Base-by-base conservation (phyloP, 345 rosid species). In the Trapa bicornis region DNA sequence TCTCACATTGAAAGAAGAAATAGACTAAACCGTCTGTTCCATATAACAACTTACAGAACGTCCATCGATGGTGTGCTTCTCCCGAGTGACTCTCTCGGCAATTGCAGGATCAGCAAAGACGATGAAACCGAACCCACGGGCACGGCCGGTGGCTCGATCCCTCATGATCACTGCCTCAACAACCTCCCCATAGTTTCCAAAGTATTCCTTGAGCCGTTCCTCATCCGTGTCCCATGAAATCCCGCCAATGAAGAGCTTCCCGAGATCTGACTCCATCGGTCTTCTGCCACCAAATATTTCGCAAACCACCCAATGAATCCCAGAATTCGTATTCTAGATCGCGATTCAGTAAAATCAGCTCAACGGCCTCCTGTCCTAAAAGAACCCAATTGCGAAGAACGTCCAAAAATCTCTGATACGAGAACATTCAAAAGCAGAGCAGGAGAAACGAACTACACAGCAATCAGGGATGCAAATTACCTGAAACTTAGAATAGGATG, bases 161-260 rank as follows among this genome's bases (percentile, higher is more conserved):
- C 83, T 76, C 96, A 89, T 86, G 15, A 89, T 89, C 0, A 77
- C 86, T 2, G 91, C 72, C 81, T 89, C 87, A 65, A 75, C 54
- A 61, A 92, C 88, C 53, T 89, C 91, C 1, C 98, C 95, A 67
- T 76, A 92, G 53, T 79, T 81, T 52, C 78, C 41, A 69, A 92
- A 92, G 76, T 92, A 81, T 56, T 89, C 95, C 37, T 67, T 77
- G 52, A 92, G 82, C 72, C 73, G 80, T 17, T 87, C 90, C 79
- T 92, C 96, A 65, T 71, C 73, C 0, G 96, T 92, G 70, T 92
- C 98, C 98, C 96, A 89, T 47, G 98, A 92, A 70, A 92, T 87
- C 75, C 98, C 98, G 37, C 98, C 96, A 70, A 92, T 82, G 75
- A 92, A 89, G 3, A 92, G 84, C 88, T 88, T 84, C 48, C 96